Conservation (phyloP, 331 rosid species). For the Rhamnella rubrinervis region DNA sequence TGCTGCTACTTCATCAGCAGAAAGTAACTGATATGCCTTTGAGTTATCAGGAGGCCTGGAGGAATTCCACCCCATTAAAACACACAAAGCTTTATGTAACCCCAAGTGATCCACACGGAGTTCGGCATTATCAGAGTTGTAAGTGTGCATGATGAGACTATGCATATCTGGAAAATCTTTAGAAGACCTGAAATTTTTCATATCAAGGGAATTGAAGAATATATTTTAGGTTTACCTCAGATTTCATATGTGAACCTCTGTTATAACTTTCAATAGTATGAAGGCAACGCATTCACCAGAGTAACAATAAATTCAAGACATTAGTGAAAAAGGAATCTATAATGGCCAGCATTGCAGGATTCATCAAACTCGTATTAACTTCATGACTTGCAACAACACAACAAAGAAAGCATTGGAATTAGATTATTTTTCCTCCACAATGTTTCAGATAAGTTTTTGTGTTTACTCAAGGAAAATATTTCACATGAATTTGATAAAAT, state of each 20-base stretch:
- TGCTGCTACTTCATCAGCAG: constrained; percentile 93
- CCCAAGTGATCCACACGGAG: constrained; percentile 86
- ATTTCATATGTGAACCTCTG: constrained; percentile 29
- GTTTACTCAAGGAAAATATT: not conserved
- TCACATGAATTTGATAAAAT: not conserved
- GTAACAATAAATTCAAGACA: constrained; percentile 7
- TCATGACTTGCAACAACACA: not conserved
- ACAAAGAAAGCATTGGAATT: constrained; percentile 3
- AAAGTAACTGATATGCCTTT: constrained; percentile 71
- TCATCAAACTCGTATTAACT: not conserved
- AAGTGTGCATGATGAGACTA: constrained; percentile 89
- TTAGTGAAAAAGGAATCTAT: not conserved
- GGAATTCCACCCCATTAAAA: constrained; percentile 95
- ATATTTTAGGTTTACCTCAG: constrained; percentile 50
- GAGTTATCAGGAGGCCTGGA: constrained; percentile 84
- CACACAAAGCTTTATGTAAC: constrained; percentile 94
- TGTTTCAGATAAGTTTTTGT: not conserved
- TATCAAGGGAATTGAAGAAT: constrained; percentile 61
- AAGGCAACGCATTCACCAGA: constrained; percentile 29
- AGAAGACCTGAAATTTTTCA: constrained; percentile 90
- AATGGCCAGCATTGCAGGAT: not conserved
- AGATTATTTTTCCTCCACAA: not conserved
- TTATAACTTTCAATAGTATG: constrained; percentile 31
- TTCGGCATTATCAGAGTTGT: constrained; percentile 76
- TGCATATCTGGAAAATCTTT: constrained; percentile 92